Base-by-base conservation (phyloP, 2,329 filamentous ascomycete species). In the Colletotrichum tropicicola region DNA sequence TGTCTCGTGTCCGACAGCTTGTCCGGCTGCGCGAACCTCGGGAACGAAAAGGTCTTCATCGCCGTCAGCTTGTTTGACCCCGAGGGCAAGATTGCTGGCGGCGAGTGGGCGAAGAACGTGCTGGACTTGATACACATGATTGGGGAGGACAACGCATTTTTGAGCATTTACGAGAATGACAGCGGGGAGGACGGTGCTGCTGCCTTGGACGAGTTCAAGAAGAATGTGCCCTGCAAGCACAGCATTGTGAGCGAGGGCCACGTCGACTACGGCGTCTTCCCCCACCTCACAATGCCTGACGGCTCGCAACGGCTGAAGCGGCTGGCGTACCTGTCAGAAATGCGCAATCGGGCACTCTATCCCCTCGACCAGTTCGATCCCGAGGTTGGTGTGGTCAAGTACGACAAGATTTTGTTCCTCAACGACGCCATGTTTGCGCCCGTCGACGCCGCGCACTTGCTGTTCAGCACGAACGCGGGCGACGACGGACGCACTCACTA, bases 151-250 rank as follows among this genome's bases (percentile, higher is more conserved):
- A 91, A 92, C 70, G 87, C 91, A 2, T 92, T 89, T 72, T 75
- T 94, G 58, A 92, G 89, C 74, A 86, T 94, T 30, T 93, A 92
- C 74, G 91, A 92, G 73, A 91, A 92, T 70, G 87, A 91, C 71
- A 86, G 89, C 30, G 89, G 89, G 2, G 77, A 81, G 1, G 77
- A 80, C 28, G 88, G 87, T 15, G 81, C 80, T 60, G 74, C 78
- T 32, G 88, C 89, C 0, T 78, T 93, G 58, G 71, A 57, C 28
- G 74, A 78, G 3, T 82, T 93, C 47, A 81, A 83, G 58, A 72
- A 76, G n/a, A 80, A 71, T 32, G 70, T 85, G 2, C 73, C 82
- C 66, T 80, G 79, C 65, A 73, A 79, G 32, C 80, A 83, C 69
- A 78, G 78, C 2, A 84, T 93, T 56, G 81, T 91, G 6, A 85